A percentile compares a stretch with the other conserved stretches of the same genome.
These are phyloP conservation scores for Spergularia marina DNA, from an alignment of 148 eudicot species.

Conservation along the genomic window DNA sequence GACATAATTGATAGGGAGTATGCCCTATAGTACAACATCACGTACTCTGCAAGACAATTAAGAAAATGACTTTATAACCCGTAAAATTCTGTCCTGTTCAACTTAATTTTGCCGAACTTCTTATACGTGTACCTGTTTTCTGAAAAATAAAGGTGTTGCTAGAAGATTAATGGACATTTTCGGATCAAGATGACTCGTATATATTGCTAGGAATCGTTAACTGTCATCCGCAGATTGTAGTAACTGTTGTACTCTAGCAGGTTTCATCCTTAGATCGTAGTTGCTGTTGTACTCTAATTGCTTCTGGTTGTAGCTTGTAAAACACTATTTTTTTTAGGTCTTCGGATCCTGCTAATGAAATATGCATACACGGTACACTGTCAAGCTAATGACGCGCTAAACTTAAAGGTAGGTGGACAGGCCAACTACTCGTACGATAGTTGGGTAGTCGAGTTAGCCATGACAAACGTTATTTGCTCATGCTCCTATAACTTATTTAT, in stretches of 20 bases:
- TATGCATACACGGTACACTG: conserved; percentile 16
- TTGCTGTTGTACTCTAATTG: conserved; percentile 32
- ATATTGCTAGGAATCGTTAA: neutral
- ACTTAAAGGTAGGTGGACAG: too few species aligned
- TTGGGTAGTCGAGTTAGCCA: too few species aligned
- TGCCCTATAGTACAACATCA: conserved; percentile 23
- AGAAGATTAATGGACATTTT: neutral
- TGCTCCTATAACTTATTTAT: too few species aligned
- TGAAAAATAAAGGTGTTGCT: neutral
- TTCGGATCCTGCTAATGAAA: conserved; percentile 44
- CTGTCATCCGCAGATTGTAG: conserved; percentile 29
- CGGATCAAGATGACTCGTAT: conserved; percentile 1
- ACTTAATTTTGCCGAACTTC: too few species aligned
- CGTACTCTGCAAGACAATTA: conserved; percentile 14
- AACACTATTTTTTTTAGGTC: conserved; percentile 31
- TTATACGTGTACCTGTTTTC: too few species aligned
- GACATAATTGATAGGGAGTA: conserved; percentile 9
- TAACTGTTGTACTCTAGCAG: conserved; percentile 37
- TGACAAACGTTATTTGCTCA: too few species aligned
- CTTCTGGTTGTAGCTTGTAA: conserved; percentile 28
- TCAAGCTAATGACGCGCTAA: too few species aligned
- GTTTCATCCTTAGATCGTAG: conserved; percentile 27
- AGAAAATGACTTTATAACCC: neutral
- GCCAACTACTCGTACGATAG: too few species aligned
- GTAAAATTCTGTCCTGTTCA: too few species aligned